These are phyloP conservation scores for Colletotrichum aenigma DNA, from an alignment of 2,329 filamentous ascomycete genomes.

Conservation along the genomic window DNA sequence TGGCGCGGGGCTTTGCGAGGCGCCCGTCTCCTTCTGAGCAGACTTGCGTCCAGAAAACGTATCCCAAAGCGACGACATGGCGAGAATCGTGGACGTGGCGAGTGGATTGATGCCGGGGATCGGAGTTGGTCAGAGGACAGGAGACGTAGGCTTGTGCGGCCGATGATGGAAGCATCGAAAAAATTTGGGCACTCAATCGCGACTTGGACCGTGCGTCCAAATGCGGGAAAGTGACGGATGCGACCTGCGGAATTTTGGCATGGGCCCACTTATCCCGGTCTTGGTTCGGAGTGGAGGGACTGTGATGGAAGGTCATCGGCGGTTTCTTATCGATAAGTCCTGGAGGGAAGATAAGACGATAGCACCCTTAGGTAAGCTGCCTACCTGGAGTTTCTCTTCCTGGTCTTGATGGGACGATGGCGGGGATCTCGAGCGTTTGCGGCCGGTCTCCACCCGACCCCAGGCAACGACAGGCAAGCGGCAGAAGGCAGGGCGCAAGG, in stretches of 20 bases:
- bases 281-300: not conserved
- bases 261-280: slow-evolving; percentile 2
- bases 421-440: not conserved
- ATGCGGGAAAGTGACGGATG: slow-evolving; percentile 5
- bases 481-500: not conserved
- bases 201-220: slow-evolving; percentile 22
- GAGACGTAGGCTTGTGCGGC: slow-evolving; percentile 8
- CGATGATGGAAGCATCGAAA: slow-evolving; percentile 23
- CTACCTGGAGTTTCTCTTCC: not conserved
- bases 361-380: not conserved
- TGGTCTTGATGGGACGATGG: not conserved
- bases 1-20: slow-evolving; percentile 32
- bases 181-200: slow-evolving; percentile 23
- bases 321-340: not conserved
- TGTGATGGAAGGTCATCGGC: not conserved
- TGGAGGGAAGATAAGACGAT: not conserved
- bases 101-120: slow-evolving; percentile 12
- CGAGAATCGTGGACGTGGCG: slow-evolving; percentile 21
- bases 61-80: slow-evolving; percentile 66
- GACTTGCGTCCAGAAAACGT: slow-evolving; percentile 65
- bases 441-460: not conserved
- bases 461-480: not conserved
- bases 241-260: not conserved
- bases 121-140: slow-evolving; percentile 2
- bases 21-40: slow-evolving; percentile 35